phyloP scores from a whole-genome alignment of 2,329 filamentous ascomycete genomes.

The Cytospora paraplurivora region DNA sequence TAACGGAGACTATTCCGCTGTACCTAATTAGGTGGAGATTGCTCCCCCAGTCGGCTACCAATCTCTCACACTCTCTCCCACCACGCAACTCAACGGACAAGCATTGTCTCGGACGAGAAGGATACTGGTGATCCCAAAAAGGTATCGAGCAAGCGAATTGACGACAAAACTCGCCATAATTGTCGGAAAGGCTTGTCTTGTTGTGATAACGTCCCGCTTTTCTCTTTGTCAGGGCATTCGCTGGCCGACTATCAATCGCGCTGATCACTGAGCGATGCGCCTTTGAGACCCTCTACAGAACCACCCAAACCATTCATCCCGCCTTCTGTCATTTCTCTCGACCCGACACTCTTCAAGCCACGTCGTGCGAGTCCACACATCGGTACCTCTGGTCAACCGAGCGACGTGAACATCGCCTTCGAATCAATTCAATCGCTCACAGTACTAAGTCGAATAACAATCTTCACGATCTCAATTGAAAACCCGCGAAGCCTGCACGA shows the following conservation, averaged over 20 bases:
- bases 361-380: constrained; percentile 9
- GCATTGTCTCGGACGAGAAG: not conserved
- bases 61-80: constrained; percentile 1
- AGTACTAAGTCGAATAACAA: not conserved
- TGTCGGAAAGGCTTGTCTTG: constrained; percentile 25
- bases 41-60: not conserved
- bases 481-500: constrained; percentile 11
- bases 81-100: constrained; percentile 11
- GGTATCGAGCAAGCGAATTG: constrained; percentile 18
- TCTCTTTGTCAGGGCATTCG: constrained; percentile 29
- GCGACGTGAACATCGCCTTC: constrained; percentile 2
- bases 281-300: constrained; percentile 18
- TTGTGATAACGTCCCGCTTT: constrained; percentile 31
- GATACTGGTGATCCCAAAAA: not conserved
- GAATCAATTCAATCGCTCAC: not conserved
- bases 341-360: constrained; percentile 16
- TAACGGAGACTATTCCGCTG: not conserved
- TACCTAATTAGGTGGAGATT: not conserved
- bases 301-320: constrained; percentile 21
- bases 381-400: constrained; percentile 19
- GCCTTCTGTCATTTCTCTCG: constrained; percentile 22
- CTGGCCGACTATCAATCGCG: constrained; percentile 27
- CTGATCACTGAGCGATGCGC: constrained; percentile 23
- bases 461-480: constrained; percentile 12
- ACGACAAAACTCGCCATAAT: constrained; percentile 11